These are phyloP conservation scores for Butyriboletus loyo DNA, from an alignment of 768 basidiomycete genomes.

Conservation along the genomic window DNA sequence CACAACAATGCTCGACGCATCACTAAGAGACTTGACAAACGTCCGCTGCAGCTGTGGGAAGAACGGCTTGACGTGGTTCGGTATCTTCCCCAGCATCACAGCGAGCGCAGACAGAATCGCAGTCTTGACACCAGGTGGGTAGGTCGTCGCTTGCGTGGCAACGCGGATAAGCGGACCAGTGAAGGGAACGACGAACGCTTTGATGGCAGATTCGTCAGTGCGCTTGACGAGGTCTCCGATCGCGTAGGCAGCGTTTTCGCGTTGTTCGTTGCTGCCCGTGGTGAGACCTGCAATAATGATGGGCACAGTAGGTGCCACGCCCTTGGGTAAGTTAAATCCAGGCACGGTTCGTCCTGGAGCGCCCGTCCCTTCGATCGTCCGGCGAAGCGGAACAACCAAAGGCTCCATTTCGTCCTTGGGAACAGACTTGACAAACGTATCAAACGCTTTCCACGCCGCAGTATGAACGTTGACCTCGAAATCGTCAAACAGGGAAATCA, in stretches of 20 bases:
- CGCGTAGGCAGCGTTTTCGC: slow-evolving; percentile 93
- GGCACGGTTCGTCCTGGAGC: slow-evolving; percentile 74
- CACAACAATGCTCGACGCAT: slow-evolving; percentile 73
- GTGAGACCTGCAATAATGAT: slow-evolving; percentile 92
- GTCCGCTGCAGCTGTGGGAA: slow-evolving; percentile 97
- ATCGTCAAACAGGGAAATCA: slow-evolving; percentile 83
- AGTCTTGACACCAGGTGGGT: slow-evolving; percentile 90
- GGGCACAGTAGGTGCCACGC: slow-evolving; percentile 78
- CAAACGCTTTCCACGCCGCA: slow-evolving; percentile 79
- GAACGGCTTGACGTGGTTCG: slow-evolving; percentile 92
- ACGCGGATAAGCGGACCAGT: slow-evolving; percentile 96
- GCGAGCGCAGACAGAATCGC: slow-evolving; percentile 86
- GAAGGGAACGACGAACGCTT: slow-evolving; percentile 92
- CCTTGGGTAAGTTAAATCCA: slow-evolving; percentile 84
- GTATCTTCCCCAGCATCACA: slow-evolving; percentile 82
- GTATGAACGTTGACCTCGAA: slow-evolving; percentile 68
- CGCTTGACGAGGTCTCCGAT: slow-evolving; percentile 94
- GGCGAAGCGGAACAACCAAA: slow-evolving; percentile 82
- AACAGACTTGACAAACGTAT: slow-evolving; percentile 83
- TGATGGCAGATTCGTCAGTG: slow-evolving; percentile 82
- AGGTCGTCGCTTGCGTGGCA: slow-evolving; percentile 83
- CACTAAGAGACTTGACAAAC: slow-evolving; percentile 89
- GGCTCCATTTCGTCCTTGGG: slow-evolving; percentile 93
- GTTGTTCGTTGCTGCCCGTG: slow-evolving; percentile 90
- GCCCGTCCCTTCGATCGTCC: slow-evolving; percentile 84